These are phyloP conservation scores for Davidsoniella australis DNA, from an alignment of 2,329 filamentous ascomycete species.

Conservation along the genomic window DNA sequence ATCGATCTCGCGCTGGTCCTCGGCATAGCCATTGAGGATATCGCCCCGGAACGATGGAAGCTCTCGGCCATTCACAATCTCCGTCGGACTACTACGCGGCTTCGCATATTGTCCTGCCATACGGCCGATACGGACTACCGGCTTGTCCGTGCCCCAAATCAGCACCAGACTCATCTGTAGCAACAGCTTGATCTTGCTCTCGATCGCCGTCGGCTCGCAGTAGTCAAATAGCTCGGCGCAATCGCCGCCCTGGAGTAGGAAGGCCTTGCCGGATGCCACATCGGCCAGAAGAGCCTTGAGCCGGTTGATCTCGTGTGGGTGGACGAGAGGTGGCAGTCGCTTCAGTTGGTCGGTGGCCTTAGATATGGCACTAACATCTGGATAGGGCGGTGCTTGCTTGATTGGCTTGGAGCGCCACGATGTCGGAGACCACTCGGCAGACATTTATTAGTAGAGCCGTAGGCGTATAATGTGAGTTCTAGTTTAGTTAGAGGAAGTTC, in stretches of 20 bases:
- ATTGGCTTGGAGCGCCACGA: conserved; percentile 68
- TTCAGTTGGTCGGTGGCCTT: conserved; percentile 47
- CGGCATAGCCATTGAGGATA: conserved; percentile 77
- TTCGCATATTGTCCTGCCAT: conserved; percentile 98
- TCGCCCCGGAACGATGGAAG: conserved; percentile 88
- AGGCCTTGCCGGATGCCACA: conserved; percentile 79
- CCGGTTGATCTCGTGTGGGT: conserved; percentile 61
- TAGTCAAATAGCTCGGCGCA: conserved; percentile 97
- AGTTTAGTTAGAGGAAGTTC: too few species aligned
- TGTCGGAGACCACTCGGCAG: conserved; percentile 34
- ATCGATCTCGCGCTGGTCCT: conserved; percentile 62
- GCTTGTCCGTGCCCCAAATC: conserved; percentile 68
- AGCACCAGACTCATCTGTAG: conserved; percentile 94
- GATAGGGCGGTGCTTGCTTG: conserved; percentile 58
- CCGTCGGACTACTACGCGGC: conserved; percentile 74
- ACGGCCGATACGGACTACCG: conserved; percentile 81
- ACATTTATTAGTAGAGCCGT: background rate
- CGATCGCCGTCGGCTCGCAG: conserved; percentile 74
- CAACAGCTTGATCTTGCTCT: conserved; percentile 90
- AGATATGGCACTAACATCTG: conserved; percentile 40
- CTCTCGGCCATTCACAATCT: conserved; percentile 61
- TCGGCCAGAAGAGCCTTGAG: conserved; percentile 66
- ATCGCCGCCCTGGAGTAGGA: conserved; percentile 89
- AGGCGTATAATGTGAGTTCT: too few species aligned
- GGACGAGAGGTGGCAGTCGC: conserved; percentile 60